Evolutionary conservation across 306 rosid species (phyloP), one percentile per base, ranked within the genome.

Genomic region (Trifolium repens): DNA sequence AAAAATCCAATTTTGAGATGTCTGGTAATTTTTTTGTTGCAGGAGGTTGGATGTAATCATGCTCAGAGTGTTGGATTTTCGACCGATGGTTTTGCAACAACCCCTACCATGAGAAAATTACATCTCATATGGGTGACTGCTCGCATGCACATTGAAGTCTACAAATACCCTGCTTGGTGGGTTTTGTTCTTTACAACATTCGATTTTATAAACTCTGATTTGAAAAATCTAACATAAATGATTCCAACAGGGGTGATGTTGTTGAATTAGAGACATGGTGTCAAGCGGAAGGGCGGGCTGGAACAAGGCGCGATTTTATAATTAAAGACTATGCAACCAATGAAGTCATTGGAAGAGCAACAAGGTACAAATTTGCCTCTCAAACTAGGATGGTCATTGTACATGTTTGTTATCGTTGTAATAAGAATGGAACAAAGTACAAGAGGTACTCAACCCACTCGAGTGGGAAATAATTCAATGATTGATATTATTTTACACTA

Each of bases 41-140:
- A 94, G 98, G 98, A 94, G 81, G 97, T 91, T 77, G 98, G 97
- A 58, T 89, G 98, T 75, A 91, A 94, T 81, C 98, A 94, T 86
- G 98, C 97, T 74, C 99, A 94, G 75, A 71, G 89, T 92, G 96
- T 92, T 77, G 99, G 99, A 50, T 94, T 73, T 87, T 92, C 99
- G 10, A 94, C 93, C 0, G 96, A 92, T 70, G 99, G 99, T 69
- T 94, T 94, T 73, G 96, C 99, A 16, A 94, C 97, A 7, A 92
- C 99, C 26, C 85, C 90, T 73, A 94, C 96, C 44, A 94, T 94
- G 99, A 88, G 99, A 85, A 90, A 92, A 72, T 83, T 92, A 84
- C 88, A 83, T 84, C 97, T 94, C 69, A 94, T 94, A 76, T 94
- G 99, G 98, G 99, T 94, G 60, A 90, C 99, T 43, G 96, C 99